Percentiles rank a stretch among this genome's conserved stretches.
These are phyloP conservation scores for Pichia membranifaciens DNA, from an alignment of 805 yeast species.

Conservation along the genomic window DNA sequence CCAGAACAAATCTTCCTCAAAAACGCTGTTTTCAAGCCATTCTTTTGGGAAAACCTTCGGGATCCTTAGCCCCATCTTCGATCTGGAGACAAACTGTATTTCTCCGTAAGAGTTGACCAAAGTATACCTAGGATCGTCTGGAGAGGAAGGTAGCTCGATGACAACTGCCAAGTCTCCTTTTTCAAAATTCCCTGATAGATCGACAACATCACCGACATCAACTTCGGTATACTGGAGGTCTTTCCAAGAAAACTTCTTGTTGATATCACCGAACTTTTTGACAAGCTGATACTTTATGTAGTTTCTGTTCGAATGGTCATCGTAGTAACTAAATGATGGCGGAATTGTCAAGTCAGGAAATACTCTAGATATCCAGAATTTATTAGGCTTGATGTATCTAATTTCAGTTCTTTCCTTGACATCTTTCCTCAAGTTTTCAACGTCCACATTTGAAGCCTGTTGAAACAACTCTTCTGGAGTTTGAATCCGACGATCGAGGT, in stretches of 20 bases:
- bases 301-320: conserved; percentile 16
- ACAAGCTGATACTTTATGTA: conserved; percentile 13
- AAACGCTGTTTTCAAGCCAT: conserved; percentile 29
- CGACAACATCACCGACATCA: conserved; percentile 59
- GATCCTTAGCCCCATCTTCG: conserved; percentile 43
- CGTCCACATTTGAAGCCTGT: conserved; percentile 24
- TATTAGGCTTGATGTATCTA: conserved; percentile 28
- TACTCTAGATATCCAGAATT: conserved; percentile 23
- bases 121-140: conserved; percentile 51
- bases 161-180: conserved; percentile 48
- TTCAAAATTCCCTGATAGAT: conserved; percentile 37
- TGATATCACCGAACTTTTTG: conserved; percentile 17
- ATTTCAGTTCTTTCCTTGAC: conserved; percentile 18
- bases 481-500: conserved; percentile 16
- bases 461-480: conserved; percentile 30
- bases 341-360: conserved; percentile 15
- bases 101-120: conserved; percentile 54
- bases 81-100: conserved; percentile 41
- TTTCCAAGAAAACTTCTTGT: conserved; percentile 11
- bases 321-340: conserved; percentile 15
- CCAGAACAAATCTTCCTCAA: conserved; percentile 26
- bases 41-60: conserved; percentile 45
- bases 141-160: conserved; percentile 44
- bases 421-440: conserved; percentile 23
- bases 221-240: conserved; percentile 28